Evolutionary conservation across 2,329 filamentous ascomycete genomes (phyloP).

Genomic region (Eutypella sp.): DNA sequence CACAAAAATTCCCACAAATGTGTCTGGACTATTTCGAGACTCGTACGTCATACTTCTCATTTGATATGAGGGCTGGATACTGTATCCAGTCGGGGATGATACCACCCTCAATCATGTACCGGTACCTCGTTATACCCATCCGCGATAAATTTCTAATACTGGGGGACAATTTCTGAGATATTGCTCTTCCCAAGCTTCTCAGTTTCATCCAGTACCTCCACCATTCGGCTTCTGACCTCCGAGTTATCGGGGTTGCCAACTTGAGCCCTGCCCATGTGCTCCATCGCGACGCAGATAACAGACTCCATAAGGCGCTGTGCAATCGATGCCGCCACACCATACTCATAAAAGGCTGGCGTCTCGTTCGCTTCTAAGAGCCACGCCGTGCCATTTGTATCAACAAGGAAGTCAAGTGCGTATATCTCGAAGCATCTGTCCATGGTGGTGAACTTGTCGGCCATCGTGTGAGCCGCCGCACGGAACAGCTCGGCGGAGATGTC

Average conservation of each 20-base stretch:
- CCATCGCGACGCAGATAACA: conserved; percentile 27
- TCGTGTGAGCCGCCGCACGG: conserved; percentile 29
- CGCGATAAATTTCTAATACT: conserved; percentile 4
- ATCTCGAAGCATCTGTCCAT: conserved; percentile 34
- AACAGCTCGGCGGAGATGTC: conserved; percentile 29
- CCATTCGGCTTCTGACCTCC: conserved; percentile 14
- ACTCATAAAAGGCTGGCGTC: conserved; percentile 33
- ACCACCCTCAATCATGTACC: too few relatives aligned
- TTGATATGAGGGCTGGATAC: too few relatives aligned
- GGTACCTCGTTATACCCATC: too few relatives aligned
- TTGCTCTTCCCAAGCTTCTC: conserved; percentile 23
- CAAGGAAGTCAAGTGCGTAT: conserved; percentile 32
- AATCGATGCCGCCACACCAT: conserved; percentile 28
- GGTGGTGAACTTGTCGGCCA: conserved; percentile 34
- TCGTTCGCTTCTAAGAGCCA: conserved; percentile 36
- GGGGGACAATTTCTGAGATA: conserved; percentile 21
- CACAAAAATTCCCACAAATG: too few relatives aligned
- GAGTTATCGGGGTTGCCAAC: conserved; percentile 8
- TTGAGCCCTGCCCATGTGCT: conserved; percentile 25
- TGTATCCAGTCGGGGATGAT: too few relatives aligned
- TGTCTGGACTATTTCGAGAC: too few relatives aligned
- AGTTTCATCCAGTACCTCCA: conserved; percentile 24
- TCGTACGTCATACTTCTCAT: too few relatives aligned
- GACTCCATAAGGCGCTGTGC: conserved; percentile 32
- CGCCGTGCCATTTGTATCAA: conserved; percentile 25